phyloP scores from a whole-genome alignment of 2,329 filamentous ascomycete genomes.

The Nemania sp. region DNA sequence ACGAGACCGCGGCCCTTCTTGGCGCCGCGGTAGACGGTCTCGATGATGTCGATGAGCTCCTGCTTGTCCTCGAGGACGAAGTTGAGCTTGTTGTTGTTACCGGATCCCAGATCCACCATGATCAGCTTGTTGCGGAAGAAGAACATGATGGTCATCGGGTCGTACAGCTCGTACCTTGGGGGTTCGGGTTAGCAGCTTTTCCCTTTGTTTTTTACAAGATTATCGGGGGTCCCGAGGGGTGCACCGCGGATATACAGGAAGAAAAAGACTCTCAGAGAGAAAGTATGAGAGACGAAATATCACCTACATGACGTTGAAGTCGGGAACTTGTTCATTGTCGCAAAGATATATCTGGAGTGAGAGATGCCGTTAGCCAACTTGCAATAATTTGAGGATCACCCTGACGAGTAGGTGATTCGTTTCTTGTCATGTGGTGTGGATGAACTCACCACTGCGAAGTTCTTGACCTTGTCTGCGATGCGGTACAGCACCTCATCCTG shows the following conservation, averaged over 20 bases:
- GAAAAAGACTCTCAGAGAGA: neutral
- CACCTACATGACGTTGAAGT: slow-evolving; percentile 83
- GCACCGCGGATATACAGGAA: neutral
- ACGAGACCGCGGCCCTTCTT: slow-evolving; percentile 98
- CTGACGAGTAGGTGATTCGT: neutral
- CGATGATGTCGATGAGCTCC: slow-evolving; percentile 96
- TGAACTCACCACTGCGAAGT: slow-evolving; percentile 68
- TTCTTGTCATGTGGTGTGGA: neutral
- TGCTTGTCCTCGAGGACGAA: slow-evolving; percentile 98
- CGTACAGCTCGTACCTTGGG: slow-evolving; percentile 74
- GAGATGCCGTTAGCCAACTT: neutral
- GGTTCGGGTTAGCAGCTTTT: slow-evolving; percentile 2
- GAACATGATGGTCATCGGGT: slow-evolving; percentile 94
- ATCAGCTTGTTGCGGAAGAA: slow-evolving; percentile 99
- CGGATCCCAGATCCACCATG: slow-evolving; percentile 97
- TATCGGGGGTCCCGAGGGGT: neutral
- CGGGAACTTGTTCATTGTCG: slow-evolving; percentile 87
- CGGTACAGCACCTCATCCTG: slow-evolving; percentile 94
- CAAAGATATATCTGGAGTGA: slow-evolving; percentile 76
- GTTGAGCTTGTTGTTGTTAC: slow-evolving; percentile 98
- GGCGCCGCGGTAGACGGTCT: slow-evolving; percentile 96
- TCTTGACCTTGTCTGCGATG: slow-evolving; percentile 92
- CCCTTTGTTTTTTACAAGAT: neutral
- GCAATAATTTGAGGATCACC: neutral
- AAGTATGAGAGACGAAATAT: neutral